Conservation (phyloP, 2,329 filamentous ascomycete species). For the Venturia carpophila region DNA sequence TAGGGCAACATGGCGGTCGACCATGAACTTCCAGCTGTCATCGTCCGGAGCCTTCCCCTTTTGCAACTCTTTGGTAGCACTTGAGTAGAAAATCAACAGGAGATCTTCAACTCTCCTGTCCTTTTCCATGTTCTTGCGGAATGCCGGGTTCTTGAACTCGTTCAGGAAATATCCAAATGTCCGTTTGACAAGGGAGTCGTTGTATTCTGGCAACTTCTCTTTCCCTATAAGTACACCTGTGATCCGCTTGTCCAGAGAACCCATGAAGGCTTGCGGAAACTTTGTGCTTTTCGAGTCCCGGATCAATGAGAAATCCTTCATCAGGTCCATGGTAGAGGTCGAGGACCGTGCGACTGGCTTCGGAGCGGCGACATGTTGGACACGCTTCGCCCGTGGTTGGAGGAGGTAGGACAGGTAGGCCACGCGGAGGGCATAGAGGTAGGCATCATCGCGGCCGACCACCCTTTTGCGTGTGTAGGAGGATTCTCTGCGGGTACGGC, state of each 20-base stretch:
- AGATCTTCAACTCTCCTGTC: slow-evolving; percentile 88
- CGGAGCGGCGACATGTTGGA: slow-evolving; percentile 66
- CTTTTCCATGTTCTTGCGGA: slow-evolving; percentile 87
- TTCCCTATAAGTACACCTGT: slow-evolving; percentile 72
- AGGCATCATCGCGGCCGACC: slow-evolving; percentile 64
- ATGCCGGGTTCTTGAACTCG: slow-evolving; percentile 79
- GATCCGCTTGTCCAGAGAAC: slow-evolving; percentile 67
- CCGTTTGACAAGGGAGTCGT: slow-evolving; percentile 81
- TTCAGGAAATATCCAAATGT: slow-evolving; percentile 94
- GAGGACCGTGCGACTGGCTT: slow-evolving; percentile 60
- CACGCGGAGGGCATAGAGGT: slow-evolving; percentile 80
- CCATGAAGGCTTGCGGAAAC: slow-evolving; percentile 64
- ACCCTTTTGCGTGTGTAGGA: slow-evolving; percentile 32
- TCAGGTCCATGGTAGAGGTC: slow-evolving; percentile 67
- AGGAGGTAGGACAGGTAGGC: slow-evolving; percentile 90
- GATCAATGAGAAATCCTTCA: slow-evolving; percentile 73
- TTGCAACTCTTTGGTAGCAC: slow-evolving; percentile 82
- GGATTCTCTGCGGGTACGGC: slow-evolving; percentile 31
- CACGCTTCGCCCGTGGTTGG: slow-evolving; percentile 80
- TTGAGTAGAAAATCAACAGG: slow-evolving; percentile 92
- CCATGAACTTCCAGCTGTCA: slow-evolving; percentile 82
- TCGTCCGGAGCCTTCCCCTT: slow-evolving; percentile 70
- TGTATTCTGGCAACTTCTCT: slow-evolving; percentile 80
- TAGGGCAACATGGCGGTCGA: slow-evolving; percentile 88
- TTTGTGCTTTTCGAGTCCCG: slow-evolving; percentile 61